Evolutionary conservation across 2,329 filamentous ascomycete genomes (phyloP).

Genomic region (Juglanconis juglandina): DNA sequence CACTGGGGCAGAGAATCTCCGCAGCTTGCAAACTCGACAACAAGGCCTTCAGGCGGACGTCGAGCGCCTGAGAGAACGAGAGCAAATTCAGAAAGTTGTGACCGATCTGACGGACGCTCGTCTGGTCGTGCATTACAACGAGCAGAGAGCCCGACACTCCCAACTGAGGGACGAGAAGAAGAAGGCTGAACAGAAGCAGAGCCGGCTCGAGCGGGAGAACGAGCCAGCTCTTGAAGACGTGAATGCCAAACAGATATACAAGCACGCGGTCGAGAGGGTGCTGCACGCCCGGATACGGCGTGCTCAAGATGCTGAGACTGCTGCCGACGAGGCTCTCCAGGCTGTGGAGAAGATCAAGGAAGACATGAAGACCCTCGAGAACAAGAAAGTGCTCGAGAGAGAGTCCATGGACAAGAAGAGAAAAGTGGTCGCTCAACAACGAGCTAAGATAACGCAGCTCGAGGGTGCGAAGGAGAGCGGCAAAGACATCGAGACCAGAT

Average conservation of each 20-base stretch:
- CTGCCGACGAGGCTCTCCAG: constrained; percentile 42
- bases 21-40: constrained; percentile 69
- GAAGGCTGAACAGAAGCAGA: constrained; percentile 54
- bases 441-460: constrained; percentile 58
- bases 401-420: constrained; percentile 48
- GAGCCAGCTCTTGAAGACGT: constrained; percentile 69
- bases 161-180: constrained; percentile 55
- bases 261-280: constrained; percentile 50
- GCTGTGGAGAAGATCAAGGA: constrained; percentile 37
- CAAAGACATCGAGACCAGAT: constrained; percentile 48
- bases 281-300: constrained; percentile 52
- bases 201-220: constrained; percentile 53
- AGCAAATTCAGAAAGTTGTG: constrained; percentile 62
- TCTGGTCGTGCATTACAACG: constrained; percentile 62
- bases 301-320: constrained; percentile 52
- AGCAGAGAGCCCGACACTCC: constrained; percentile 44
- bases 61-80: constrained; percentile 73
- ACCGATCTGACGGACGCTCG: constrained; percentile 62
- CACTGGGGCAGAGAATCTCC: constrained; percentile 59
- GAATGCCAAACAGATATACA: constrained; percentile 67
- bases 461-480: constrained; percentile 60
- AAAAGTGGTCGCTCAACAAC: constrained; percentile 47
- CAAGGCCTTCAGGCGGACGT: constrained; percentile 75
- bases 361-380: constrained; percentile 45
- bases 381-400: constrained; percentile 49